Evolutionary conservation across 1,284 basidiomycete species (phyloP), one percentile per base, ranked within the genome.

Genomic region (Cerrena zonata): DNA sequence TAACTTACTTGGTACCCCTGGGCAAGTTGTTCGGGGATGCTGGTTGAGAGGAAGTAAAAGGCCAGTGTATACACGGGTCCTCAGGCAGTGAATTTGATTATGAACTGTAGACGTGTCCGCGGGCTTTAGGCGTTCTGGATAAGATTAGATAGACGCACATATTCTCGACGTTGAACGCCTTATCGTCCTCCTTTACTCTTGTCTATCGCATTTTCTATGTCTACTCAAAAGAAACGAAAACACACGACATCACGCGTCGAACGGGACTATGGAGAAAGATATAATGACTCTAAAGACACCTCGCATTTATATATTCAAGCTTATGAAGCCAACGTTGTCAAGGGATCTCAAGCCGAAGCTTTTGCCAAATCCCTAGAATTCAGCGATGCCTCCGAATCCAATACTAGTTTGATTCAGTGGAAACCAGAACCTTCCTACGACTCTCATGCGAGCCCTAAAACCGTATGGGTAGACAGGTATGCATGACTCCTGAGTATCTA

Each of bases 381-480:
- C 49, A 54, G 64, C 19, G 25, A 43, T 49, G 53, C 37, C 26
- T 51, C 23, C 49, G 56, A 45, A 27, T 50, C 49, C 39, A 37
- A 54, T 30, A 40, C 55, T 36, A 76, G 71, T 18, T 64, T 83
- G 38, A 74, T 84, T 25, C 64, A 58, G 51, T 79, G 74, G 74
- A 70, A 58, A 42, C 15, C 52, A 22, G 49, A 25, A 15, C 34
- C 22, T 3, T 38, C 45, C 2, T 52, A 53, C 27, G n/a, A 4
- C 18, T 39, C 24, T 4, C 43, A n/a, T 15, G 25, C 21, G 2
- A 36, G 34, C 0, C 37, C 47, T 4, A 49, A 34, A 5, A 65
- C 60, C 2, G 55, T 77, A 3, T 78, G 75, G 80, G 71, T 84
- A 53, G 84, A 84, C 73, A 77, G 84, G 85, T 81, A 76, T 68